Conservation (phyloP, 2,329 filamentous ascomycete genomes). For the Penicillium sp. region DNA sequence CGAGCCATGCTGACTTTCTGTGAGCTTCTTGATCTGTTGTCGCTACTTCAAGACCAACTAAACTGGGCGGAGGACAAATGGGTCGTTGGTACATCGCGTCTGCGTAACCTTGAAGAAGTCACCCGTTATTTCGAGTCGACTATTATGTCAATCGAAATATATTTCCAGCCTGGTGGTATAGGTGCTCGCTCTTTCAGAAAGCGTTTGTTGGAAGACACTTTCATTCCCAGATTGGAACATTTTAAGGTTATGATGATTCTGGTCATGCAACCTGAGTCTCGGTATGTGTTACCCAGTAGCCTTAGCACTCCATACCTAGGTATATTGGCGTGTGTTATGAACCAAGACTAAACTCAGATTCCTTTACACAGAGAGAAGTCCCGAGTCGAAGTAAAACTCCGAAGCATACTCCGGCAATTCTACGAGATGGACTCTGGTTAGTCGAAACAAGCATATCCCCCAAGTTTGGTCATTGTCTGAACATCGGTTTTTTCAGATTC, state of each 20-base stretch:
- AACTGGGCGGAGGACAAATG: conserved; percentile 24
- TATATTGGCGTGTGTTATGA: not conserved
- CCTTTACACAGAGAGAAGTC: not conserved
- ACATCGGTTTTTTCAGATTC: not conserved
- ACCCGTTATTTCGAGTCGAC: conserved; percentile 21
- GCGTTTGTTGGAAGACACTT: conserved; percentile 1
- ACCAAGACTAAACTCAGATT: not conserved
- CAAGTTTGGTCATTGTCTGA: not conserved
- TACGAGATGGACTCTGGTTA: conserved; percentile 6
- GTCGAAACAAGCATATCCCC: not conserved
- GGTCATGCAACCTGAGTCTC: conserved; percentile 25
- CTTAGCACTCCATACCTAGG: not conserved
- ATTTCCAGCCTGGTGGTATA: conserved; percentile 32
- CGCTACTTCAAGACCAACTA: conserved; percentile 23
- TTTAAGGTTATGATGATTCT: conserved; percentile 29
- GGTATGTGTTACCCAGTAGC: conserved; percentile 4
- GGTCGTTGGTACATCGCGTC: conserved; percentile 16
- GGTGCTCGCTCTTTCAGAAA: conserved; percentile 24
- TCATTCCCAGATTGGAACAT: conserved; percentile 27
- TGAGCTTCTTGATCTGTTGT: conserved; percentile 24
- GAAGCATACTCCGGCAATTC: not conserved
- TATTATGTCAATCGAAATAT: conserved; percentile 24
- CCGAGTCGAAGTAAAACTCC: conserved; percentile 2
- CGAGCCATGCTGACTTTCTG: conserved; percentile 19
- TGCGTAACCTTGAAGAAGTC: conserved; percentile 20